Evolutionary conservation across 2,329 filamentous ascomycete genomes (phyloP).

Genomic region (Orbilia quercus): DNA sequence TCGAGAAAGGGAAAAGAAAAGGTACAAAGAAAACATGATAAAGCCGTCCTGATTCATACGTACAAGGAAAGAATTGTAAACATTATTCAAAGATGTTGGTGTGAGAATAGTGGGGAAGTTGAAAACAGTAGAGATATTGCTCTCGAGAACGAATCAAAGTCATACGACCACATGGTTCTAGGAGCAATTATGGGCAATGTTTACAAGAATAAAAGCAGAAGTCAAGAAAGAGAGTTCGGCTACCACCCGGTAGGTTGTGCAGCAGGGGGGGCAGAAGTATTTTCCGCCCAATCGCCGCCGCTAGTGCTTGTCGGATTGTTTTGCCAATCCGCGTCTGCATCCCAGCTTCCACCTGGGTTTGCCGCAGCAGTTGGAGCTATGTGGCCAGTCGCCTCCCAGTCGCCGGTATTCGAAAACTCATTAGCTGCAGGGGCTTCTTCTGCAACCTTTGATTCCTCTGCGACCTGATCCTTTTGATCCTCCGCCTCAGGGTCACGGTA

Average conservation of each 20-base stretch:
- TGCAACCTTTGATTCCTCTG: constrained; percentile 86
- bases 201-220: not conserved
- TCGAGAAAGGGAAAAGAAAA: constrained; percentile 17
- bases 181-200: too few relatives aligned
- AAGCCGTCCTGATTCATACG: constrained; percentile 36
- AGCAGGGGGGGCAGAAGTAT: constrained; percentile 63
- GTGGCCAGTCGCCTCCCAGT: constrained; percentile 82
- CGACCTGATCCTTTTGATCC: constrained; percentile 93
- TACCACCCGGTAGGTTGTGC: constrained; percentile 57
- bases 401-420: constrained; percentile 67
- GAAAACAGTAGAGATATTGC: not conserved
- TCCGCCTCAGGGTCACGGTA: constrained; percentile 99
- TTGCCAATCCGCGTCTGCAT: constrained; percentile 73
- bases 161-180: too few relatives aligned
- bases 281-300: constrained; percentile 66
- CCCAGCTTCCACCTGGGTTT: constrained; percentile 71
- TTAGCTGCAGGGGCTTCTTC: constrained; percentile 83
- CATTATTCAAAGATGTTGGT: constrained; percentile 22
- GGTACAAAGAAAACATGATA: constrained; percentile 28
- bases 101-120: not conserved
- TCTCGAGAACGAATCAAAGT: too few relatives aligned
- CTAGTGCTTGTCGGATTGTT: constrained; percentile 68
- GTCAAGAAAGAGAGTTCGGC: not conserved
- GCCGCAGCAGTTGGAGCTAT: constrained; percentile 73
- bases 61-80: constrained; percentile 31